phyloP scores from a whole-genome alignment of 371 early-diverging fungal species.

The Mortierella sp. region DNA sequence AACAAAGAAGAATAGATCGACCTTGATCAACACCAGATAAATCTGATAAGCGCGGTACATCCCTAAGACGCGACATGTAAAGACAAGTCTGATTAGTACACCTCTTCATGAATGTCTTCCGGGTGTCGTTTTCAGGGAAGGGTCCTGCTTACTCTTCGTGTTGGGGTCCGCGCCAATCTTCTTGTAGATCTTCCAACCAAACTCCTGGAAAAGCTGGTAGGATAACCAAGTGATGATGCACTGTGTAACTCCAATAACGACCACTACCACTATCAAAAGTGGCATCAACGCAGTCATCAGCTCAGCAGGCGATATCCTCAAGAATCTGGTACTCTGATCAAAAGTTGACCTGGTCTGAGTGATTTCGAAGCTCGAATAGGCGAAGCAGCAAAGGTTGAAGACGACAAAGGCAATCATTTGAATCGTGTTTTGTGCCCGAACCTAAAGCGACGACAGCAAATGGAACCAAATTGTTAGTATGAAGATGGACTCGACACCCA shows the following conservation, averaged over 20 bases:
- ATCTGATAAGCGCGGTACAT: slow-evolving; percentile 91
- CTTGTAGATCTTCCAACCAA: slow-evolving; percentile 96
- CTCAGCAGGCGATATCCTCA: slow-evolving; percentile 4
- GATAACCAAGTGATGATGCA: slow-evolving; percentile 37
- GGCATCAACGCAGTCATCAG: slow-evolving; percentile 12
- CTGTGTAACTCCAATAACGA: slow-evolving; percentile 41
- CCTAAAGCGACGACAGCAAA: slow-evolving; percentile 54
- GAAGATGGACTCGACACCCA: too few relatives aligned
- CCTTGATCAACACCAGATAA: slow-evolving; percentile 87
- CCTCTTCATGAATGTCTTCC: neutral
- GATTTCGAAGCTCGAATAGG: slow-evolving; percentile 77
- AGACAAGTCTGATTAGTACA: neutral
- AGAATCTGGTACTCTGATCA: slow-evolving; percentile 2
- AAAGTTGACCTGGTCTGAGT: slow-evolving; percentile 53
- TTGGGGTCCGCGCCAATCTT: slow-evolving; percentile 92
- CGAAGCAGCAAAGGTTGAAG: slow-evolving; percentile 82
- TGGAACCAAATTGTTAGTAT: too few relatives aligned
- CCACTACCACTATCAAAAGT: slow-evolving; percentile 31
- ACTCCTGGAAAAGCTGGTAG: slow-evolving; percentile 79
- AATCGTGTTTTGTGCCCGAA: slow-evolving; percentile 86
- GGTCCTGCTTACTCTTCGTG: slow-evolving; percentile 74
- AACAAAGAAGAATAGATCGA: slow-evolving; percentile 89
- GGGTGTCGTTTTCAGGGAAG: neutral
- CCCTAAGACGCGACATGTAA: slow-evolving; percentile 48
- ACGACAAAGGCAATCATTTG: slow-evolving; percentile 87